These are phyloP conservation scores for Trypanosoma melophagium DNA, from an alignment of 208 protist species.

Conservation along the genomic window DNA sequence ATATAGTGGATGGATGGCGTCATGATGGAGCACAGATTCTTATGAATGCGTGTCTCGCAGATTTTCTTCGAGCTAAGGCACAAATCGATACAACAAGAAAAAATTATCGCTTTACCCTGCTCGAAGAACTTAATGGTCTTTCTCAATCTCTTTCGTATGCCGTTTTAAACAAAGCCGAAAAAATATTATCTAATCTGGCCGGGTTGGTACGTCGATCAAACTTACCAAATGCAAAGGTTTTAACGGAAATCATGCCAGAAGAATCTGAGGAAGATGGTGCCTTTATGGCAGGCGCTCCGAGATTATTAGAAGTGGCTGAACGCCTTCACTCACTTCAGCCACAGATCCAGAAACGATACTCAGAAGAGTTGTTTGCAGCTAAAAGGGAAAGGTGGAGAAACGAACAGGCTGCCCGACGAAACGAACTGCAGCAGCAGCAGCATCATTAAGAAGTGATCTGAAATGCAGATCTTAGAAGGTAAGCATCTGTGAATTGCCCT, in stretches of 20 bases:
- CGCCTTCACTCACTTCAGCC: constrained; percentile 66
- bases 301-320: constrained; percentile 58
- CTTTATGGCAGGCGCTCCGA: constrained; percentile 62
- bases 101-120: constrained; percentile 82
- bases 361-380: constrained; percentile 30
- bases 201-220: constrained; percentile 55
- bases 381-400: constrained; percentile 27
- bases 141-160: constrained; percentile 84
- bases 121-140: constrained; percentile 90
- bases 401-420: constrained; percentile 15
- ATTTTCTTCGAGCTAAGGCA: constrained; percentile 83
- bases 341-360: constrained; percentile 74
- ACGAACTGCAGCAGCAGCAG: not conserved
- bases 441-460: too few relatives aligned
- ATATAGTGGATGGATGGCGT: constrained; percentile 81
- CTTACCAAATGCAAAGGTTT: constrained; percentile 49
- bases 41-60: constrained; percentile 83
- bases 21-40: constrained; percentile 84
- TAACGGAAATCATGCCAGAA: constrained; percentile 69
- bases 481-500: too few relatives aligned
- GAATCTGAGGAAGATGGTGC: constrained; percentile 33
- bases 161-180: constrained; percentile 73
- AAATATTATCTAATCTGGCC: constrained; percentile 70
- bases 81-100: constrained; percentile 78
- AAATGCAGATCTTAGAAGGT: too few relatives aligned